These are phyloP conservation scores for Phoenix dactylifera DNA, from an alignment of 176 grass and related monocot genomes.

Conservation along the genomic window DNA sequence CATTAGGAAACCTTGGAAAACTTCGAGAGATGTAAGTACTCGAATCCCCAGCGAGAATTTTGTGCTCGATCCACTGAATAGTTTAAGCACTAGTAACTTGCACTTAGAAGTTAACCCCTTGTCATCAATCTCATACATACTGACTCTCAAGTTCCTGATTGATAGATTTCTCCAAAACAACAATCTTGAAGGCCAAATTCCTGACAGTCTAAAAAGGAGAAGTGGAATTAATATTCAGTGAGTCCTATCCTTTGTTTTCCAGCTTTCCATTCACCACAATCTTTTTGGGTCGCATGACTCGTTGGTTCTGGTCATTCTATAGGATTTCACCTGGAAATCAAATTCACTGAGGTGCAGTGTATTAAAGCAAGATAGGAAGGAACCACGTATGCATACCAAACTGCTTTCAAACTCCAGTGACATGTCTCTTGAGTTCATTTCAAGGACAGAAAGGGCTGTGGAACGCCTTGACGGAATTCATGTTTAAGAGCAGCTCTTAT, in stretches of 20 bases:
- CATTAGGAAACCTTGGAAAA: slow-evolving; percentile 39
- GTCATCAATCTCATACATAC: neutral
- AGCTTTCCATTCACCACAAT: neutral
- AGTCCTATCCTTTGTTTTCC: slow-evolving; percentile 10
- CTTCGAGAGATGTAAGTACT: slow-evolving; percentile 58
- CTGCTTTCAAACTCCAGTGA: too few species aligned
- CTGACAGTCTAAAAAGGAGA: slow-evolving; percentile 46
- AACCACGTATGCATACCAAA: too few species aligned
- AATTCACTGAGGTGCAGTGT: slow-evolving; percentile 11
- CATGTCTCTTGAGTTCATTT: too few species aligned
- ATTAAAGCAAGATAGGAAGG: too few species aligned
- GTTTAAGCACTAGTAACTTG: neutral
- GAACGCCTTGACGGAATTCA: too few species aligned
- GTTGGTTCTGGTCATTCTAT: slow-evolving; percentile 3
- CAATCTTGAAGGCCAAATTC: slow-evolving; percentile 40
- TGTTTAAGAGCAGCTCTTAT: too few species aligned
- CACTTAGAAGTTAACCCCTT: too few species aligned
- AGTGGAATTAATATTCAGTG: slow-evolving; percentile 32
- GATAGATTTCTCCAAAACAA: slow-evolving; percentile 67
- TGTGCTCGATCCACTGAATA: neutral
- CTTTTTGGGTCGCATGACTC: neutral
- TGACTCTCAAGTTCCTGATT: neutral
- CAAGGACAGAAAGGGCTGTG: too few species aligned
- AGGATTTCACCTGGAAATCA: slow-evolving; percentile 55
- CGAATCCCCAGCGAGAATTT: neutral